phyloP scores from a whole-genome alignment of 2,329 filamentous ascomycete genomes.

The Xylaria sp. region DNA sequence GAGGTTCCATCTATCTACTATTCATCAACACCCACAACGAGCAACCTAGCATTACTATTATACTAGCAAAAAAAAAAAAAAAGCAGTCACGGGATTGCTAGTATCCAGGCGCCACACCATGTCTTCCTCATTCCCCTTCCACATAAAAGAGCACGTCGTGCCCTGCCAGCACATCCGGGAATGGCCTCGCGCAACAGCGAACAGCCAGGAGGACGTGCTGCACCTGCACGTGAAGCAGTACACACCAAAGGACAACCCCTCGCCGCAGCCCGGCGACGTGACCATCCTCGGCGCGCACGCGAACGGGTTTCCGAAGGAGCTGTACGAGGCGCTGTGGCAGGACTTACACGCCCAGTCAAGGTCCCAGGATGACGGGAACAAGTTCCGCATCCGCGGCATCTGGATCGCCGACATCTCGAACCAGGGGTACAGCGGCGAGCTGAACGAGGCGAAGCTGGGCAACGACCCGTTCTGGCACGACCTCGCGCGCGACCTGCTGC shows the following conservation, averaged over 20 bases:
- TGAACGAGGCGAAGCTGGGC: constrained; percentile 81
- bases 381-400: constrained; percentile 80
- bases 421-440: constrained; percentile 80
- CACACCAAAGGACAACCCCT: constrained; percentile 75
- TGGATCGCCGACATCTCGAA: constrained; percentile 93
- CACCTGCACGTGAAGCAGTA: constrained; percentile 88
- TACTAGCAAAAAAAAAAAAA: no score
- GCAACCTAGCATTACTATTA: no score
- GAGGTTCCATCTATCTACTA: no score
- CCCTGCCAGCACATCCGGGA: constrained; percentile 83
- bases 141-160: constrained; percentile 78
- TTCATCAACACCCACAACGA: no score
- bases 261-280: constrained; percentile 77
- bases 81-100: no score
- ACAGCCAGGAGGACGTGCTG: constrained; percentile 79
- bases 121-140: constrained; percentile 61
- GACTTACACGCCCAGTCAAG: constrained; percentile 70
- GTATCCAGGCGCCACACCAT: constrained; percentile 12
- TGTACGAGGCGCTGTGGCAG: constrained; percentile 93
- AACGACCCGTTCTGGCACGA: constrained; percentile 93
- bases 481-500: constrained; percentile 83
- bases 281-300: constrained; percentile 90
- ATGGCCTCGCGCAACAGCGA: constrained; percentile 77
- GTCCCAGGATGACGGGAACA: constrained; percentile 52
- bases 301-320: constrained; percentile 95